phyloP scores from a whole-genome alignment of 2,329 filamentous ascomycete genomes.

The Arthrobotrys pseudoclavata region DNA sequence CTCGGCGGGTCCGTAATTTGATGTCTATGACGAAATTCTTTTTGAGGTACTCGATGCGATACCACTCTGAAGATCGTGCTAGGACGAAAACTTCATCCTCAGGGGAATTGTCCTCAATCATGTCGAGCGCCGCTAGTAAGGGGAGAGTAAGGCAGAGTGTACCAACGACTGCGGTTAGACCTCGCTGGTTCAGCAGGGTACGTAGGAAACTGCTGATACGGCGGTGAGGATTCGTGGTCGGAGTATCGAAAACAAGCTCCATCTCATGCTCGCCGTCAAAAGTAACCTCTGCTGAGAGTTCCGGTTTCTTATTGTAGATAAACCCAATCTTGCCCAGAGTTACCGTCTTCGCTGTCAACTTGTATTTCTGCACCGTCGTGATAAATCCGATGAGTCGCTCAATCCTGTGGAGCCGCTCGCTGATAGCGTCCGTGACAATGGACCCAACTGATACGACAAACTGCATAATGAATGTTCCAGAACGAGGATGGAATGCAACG shows the following conservation, averaged over 20 bases:
- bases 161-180: constrained; percentile 71
- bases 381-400: constrained; percentile 79
- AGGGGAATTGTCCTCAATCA: constrained; percentile 73
- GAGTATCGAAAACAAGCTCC: constrained; percentile 72
- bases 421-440: constrained; percentile 73
- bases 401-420: constrained; percentile 75
- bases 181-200: constrained; percentile 71
- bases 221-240: constrained; percentile 75
- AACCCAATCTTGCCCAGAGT: constrained; percentile 77
- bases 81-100: constrained; percentile 71
- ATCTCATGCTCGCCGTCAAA: constrained; percentile 67
- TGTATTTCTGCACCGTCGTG: constrained; percentile 72
- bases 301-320: constrained; percentile 71
- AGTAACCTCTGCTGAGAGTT: constrained; percentile 56
- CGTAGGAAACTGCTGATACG: constrained; percentile 74
- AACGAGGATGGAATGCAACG: constrained; percentile 73
- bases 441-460: constrained; percentile 73
- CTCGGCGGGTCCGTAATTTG: constrained; percentile 69
- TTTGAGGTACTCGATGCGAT: constrained; percentile 71
- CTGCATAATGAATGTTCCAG: constrained; percentile 75
- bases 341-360: constrained; percentile 73
- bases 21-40: constrained; percentile 71
- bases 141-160: constrained; percentile 75
- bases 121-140: constrained; percentile 74
- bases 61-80: constrained; percentile 72